Evolutionary conservation across 352 stramenopile genomes (phyloP), one percentile per base, ranked within the genome.

Genomic region (Phytophthora syringae): DNA sequence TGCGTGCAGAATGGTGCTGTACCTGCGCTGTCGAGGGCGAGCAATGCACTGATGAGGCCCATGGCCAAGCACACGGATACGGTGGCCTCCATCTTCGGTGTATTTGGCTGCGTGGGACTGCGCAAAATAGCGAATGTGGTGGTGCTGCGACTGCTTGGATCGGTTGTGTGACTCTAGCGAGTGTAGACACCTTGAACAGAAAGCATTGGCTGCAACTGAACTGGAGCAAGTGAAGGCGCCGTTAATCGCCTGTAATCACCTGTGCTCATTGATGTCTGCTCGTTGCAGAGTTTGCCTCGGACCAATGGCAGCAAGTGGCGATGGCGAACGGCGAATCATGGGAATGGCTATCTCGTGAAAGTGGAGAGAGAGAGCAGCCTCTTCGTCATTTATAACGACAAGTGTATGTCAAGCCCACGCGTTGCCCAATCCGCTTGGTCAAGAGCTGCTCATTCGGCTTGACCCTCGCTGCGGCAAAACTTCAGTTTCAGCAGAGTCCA

Each of bases 71-170:
- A 85, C 34, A 85, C 77, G 25, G 80, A 62, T 34, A 89, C 73
- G 11, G 80, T 86, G 37, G 64, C 32, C 63, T 89, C 80, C 80
- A 89, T 89, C 7, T 47, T n/a, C n/a, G n/a, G n/a, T 48, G 28
- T 0, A 32, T 11, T 9, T 10, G 3, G n/a, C n/a, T 52, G 25
- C 25, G 16, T 32, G 6, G 3, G 13, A 30, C 24, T 13, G 49
- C 39, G 49, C 16, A 32, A 53, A 61, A n/a, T n/a, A 61, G 18
- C 42, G 25, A 53, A 36, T 42, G 28, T 48, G 53, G 10, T 42
- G 36, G 36, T 42, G 34, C 34, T 36, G 30, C 34, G 34, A 40
- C 36, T 21, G 36, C 36, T 42, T 42, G 36, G 36, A 15, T n/a
- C n/a, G n/a, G 36, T 42, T 42, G 36, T 22, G 36, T 42, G 36